Conservation (phyloP, 2,329 filamentous ascomycete genomes). For the Hirsutella minnesotensis region DNA sequence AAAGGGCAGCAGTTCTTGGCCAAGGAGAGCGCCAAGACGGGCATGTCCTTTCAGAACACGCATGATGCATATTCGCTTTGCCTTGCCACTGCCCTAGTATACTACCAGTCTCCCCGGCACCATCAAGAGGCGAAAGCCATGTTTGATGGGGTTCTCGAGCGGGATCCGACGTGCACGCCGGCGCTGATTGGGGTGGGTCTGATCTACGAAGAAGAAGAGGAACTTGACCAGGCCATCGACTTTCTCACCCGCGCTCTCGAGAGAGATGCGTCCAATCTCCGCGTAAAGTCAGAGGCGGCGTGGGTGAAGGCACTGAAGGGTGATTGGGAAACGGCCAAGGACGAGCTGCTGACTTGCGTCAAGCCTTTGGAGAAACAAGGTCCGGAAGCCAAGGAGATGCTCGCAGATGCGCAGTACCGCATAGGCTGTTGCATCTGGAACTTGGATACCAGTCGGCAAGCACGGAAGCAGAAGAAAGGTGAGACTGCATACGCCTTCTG, state of each 20-base stretch:
- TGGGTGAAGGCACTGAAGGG: constrained; percentile 85
- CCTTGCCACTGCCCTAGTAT: constrained; percentile 79
- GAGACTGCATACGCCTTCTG: constrained; percentile 65
- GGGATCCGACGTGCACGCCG: constrained; percentile 63
- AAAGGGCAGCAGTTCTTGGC: constrained; percentile 54
- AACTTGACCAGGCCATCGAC: constrained; percentile 69
- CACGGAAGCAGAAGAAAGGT: constrained; percentile 68
- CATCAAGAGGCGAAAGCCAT: constrained; percentile 79
- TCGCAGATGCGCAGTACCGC: constrained; percentile 76
- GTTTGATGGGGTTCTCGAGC: constrained; percentile 69
- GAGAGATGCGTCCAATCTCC: constrained; percentile 62
- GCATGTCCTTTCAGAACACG: constrained; percentile 56
- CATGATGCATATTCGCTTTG: constrained; percentile 64
- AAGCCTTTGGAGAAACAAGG: constrained; percentile 50
- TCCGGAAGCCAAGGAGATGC: constrained; percentile 49
- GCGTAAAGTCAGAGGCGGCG: constrained; percentile 73
- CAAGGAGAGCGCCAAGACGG: constrained; percentile 52
- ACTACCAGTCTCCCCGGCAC: constrained; percentile 80
- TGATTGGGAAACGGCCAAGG: constrained; percentile 54
- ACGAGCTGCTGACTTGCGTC: constrained; percentile 61
- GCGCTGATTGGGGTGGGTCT: constrained; percentile 84
- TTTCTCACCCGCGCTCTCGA: constrained; percentile 68
- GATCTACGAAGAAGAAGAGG: constrained; percentile 86
- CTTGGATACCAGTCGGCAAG: constrained; percentile 58
- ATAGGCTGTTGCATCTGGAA: constrained; percentile 84